Base-by-base conservation (phyloP, 2,329 filamentous ascomycete genomes). In the Pseudocercospora pini-densiflorae region DNA sequence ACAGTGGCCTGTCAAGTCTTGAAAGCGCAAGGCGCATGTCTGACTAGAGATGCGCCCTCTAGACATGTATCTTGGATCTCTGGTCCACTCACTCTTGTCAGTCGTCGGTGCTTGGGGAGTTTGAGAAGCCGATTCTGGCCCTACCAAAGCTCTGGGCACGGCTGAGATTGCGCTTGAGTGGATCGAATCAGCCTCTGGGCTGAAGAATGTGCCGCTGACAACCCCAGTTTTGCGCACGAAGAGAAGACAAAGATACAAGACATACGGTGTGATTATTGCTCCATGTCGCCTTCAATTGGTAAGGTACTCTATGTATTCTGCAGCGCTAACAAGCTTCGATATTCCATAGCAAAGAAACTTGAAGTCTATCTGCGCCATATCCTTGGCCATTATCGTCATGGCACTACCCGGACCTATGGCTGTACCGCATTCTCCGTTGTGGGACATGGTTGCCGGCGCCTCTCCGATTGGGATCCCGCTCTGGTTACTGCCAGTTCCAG, bases 401-500 rank as follows among this genome's bases (percentile, higher is more conserved):
- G 24, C 51, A 55, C 1, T 19, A 31, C 16, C 27, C 51, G 51
- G 51, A 55, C 51, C 51, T 55, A 55, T 33, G 51, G 51, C 51
- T 29, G 51, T 29, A 24, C 51, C 23, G 21, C 47, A 27, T 55
- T 14, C 16, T 55, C 51, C 23, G 51, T 55, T 16, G 51, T 55
- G 51, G 24, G 16, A 55, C 51, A 55, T 31, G 51, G 51, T 33
- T 55, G 23, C 27, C 51, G 27, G 24, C 24, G 51, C 51, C 51
- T 55, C 27, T 55, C 51, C 51, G 12, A 31, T 55, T 55, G 27
- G 51, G 23, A 55, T 31, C 14, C 51, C 27, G 51, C 51, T 55
- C 24, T 55, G 51, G 51, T 31, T 55, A 55, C 51, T 55, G 27
- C 23, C 51, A 31, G 9, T 63, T 63, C 61, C 61, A 63, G 61